Evolutionary conservation across 2,329 filamentous ascomycete species (phyloP), one percentile per base, ranked within the genome.

Genomic region (Fusarium succisae): DNA sequence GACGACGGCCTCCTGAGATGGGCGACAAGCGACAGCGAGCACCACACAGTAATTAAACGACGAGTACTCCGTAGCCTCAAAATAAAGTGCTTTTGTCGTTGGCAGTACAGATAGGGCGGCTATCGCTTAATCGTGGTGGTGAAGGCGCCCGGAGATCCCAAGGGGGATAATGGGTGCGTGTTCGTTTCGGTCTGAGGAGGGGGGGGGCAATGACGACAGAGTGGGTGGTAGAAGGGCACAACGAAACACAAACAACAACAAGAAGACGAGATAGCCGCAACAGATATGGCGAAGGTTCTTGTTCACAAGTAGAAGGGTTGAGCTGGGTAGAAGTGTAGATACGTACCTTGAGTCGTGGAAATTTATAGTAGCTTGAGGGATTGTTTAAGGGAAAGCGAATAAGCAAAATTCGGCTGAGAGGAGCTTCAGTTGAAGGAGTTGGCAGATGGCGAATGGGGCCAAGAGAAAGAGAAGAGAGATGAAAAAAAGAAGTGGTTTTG

Each of bases 201-300:
- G 77, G 32, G 74, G 74, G 76, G 78, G 78, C 77, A 81, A 84
- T 84, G 82, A 83, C 82, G 82, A 84, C 80, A 83, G 82, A 80
- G 80, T 80, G 79, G 77, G 76, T 77, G 76, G 76, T 77, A 76
- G 74, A 77, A 78, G 78, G 79, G 70, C 74, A 73, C 69, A 78
- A 77, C 67, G 44, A 77, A 55, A 68, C 65, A 70, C 67, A 69
- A 68, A 68, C 51, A 51, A 63, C 57, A 67, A 67, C 38, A 50
- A 54, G 32, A 57, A 38, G 59, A 54, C 41, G 68, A 57, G 55
- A 69, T 63, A 69, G 53, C 50, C 45, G 45, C 58, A 66, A 69
- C 37, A 66, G 61, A 54, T 57, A 47, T 37, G 45, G 39, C 14
- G 26, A 58, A 7, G 63, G 51, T 47, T 63, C 45, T 64, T 44